Base-by-base conservation (phyloP, 768 basidiomycete genomes). In the Leccinum pellstonianum region DNA sequence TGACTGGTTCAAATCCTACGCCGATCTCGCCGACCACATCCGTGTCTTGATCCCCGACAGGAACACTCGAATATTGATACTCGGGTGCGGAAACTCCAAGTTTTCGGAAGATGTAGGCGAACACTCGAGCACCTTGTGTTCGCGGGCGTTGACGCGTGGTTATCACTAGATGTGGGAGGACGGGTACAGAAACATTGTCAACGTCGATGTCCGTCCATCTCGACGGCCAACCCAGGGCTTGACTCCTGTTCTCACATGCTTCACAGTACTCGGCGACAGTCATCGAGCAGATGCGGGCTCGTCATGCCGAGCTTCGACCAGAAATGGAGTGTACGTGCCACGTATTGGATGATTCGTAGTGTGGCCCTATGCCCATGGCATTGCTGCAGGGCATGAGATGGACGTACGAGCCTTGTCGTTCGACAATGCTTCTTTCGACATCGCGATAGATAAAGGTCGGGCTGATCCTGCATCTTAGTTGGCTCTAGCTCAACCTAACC, bases 1-100 rank as follows among this genome's bases (percentile, higher is more conserved):
- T 62, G 92, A 94, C 74, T 94, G 92, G 92, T 93, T 93, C 78
- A 93, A 91, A 70, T 84, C 86, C 9, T 94, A 93, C 66, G 70
- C 73, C 2, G 91, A 94, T 58, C 77, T 94, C n/a, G 80, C 86
- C 7, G 72, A 80, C 52, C 72, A 87, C 19, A 71, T 94, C 19
- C 79, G 80, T 43, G 81, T 81, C 35, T 75, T 88, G 33, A 80
- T 94, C 21, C 90, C 89, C 0, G 74, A 83, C 61, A 87, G 81
- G 70, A 67, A 69, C 4, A 79, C 85, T 2, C 77, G 80, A 25
- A 88, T 93, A 62, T 72, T 93, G 49, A 88, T 94, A 81, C 83
- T 94, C 17, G 90, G 90, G 56, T 93, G 91, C 68, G 91, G 92
- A 10, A 93, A 93, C 72, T 91, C 91, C 3, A 89, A 75, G 57